A percentile compares a stretch with the other conserved stretches of the same genome.
phyloP scores from a whole-genome alignment of 371 early-diverging fungal species.

The Vairimorpha apis region DNA sequence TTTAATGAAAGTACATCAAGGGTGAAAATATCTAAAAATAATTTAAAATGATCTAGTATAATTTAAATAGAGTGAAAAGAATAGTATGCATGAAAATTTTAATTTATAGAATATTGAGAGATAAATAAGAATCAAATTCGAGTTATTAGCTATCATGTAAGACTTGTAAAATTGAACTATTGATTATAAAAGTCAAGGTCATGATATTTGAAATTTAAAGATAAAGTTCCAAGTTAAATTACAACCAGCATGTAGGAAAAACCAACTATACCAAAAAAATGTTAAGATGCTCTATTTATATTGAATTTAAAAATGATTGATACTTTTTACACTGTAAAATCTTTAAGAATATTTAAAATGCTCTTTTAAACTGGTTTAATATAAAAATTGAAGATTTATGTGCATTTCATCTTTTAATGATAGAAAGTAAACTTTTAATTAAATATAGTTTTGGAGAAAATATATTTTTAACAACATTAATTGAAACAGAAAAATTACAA shows the following conservation, averaged over 20 bases:
- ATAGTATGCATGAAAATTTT: background rate
- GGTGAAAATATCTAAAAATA: background rate
- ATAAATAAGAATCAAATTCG: background rate
- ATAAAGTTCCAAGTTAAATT: background rate
- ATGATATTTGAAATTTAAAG: background rate
- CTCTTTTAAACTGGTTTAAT: too few relatives aligned
- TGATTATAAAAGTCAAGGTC: background rate
- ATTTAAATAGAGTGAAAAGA: background rate
- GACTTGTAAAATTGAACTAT: background rate
- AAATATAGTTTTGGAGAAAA: too few relatives aligned
- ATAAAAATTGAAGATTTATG: too few relatives aligned
- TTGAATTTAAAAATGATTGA: conserved; percentile 2
- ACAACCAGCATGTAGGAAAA: conserved; percentile 8
- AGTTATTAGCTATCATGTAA: background rate
- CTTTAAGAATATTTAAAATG: too few relatives aligned
- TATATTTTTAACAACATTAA: too few relatives aligned
- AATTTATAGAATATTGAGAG: background rate
- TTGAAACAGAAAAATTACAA: too few relatives aligned
- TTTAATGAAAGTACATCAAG: background rate
- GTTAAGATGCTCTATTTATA: background rate
- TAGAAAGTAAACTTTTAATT: too few relatives aligned
- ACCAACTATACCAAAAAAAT: background rate
- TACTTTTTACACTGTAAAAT: too few relatives aligned
- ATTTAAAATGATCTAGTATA: background rate
- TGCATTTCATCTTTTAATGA: too few relatives aligned